Percentiles rank a stretch among this genome's conserved stretches.
phyloP scores from a whole-genome alignment of 73 alveolate species.

The Stentor coeruleus region DNA sequence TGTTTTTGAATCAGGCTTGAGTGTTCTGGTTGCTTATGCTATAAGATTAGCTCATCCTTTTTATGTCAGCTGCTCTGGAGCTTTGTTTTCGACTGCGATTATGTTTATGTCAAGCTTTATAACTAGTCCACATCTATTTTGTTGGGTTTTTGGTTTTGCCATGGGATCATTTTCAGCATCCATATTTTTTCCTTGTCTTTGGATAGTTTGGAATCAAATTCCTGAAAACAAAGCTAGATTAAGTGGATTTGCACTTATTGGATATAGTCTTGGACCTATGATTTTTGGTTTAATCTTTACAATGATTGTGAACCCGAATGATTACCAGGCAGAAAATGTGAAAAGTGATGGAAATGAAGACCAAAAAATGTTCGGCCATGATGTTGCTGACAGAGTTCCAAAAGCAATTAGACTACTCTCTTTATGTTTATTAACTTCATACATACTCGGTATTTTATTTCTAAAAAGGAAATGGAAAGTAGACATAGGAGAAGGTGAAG shows the following conservation, averaged over 20 bases:
- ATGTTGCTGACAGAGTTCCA: neutral
- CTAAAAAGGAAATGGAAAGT: neutral
- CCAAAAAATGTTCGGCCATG: neutral
- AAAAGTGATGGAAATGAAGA: neutral
- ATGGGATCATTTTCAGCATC: neutral
- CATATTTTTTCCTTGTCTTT: neutral
- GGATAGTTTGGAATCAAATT: neutral
- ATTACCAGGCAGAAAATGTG: neutral
- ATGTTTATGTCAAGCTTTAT: no score
- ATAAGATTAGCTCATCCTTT: no score
- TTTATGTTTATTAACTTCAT: neutral
- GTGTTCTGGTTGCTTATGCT: no score
- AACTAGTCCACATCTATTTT: no score
- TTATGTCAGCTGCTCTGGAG: no score
- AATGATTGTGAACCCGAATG: neutral
- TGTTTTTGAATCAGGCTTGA: no score
- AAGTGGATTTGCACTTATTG: neutral
- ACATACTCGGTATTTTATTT: neutral
- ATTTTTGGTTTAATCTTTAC: neutral
- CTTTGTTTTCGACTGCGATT: no score
- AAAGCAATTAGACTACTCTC: neutral
- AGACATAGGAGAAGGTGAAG: no score
- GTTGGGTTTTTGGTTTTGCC: no score
- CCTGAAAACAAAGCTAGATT: neutral
- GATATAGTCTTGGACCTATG: neutral